phyloP scores from a whole-genome alignment of 2,329 filamentous ascomycete species.

The Epichloe gansuensis region DNA sequence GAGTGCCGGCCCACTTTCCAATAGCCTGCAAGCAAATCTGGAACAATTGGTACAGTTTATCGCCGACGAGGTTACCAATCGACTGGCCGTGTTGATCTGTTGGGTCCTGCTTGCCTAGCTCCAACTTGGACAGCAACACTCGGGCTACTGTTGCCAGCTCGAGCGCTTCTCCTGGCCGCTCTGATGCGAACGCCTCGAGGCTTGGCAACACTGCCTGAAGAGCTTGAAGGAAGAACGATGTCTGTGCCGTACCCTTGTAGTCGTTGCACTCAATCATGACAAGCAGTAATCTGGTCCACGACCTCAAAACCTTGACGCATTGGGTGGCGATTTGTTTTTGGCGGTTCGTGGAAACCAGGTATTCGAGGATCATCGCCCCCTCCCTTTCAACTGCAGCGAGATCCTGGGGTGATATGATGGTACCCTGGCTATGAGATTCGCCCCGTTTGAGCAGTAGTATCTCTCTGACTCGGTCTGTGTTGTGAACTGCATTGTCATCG shows the following conservation, averaged over 20 bases:
- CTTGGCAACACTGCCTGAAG: conserved; percentile 81
- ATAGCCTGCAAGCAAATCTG: conserved; percentile 73
- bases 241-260: conserved; percentile 57
- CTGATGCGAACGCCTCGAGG: conserved; percentile 62
- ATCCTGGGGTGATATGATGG: conserved; percentile 37
- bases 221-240: conserved; percentile 70
- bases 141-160: conserved; percentile 68
- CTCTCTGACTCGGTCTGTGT: conserved; percentile 59
- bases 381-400: conserved; percentile 41
- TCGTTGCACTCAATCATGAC: conserved; percentile 75
- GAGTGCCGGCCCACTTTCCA: conserved; percentile 55
- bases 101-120: conserved; percentile 33
- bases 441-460: conserved; percentile 58
- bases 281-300: conserved; percentile 75
- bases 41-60: conserved; percentile 85
- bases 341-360: conserved; percentile 51
- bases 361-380: conserved; percentile 45
- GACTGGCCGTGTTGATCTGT: conserved; percentile 31
- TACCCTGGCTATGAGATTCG: conserved; percentile 39
- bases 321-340: conserved; percentile 42
- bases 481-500: conserved; percentile 47
- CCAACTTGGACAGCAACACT: conserved; percentile 57
- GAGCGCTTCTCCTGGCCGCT: conserved; percentile 55
- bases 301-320: conserved; percentile 56
- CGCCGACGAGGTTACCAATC: conserved; percentile 63